Evolutionary conservation across 2,329 filamentous ascomycete species (phyloP).

Genomic region (Diaporthe sp.): DNA sequence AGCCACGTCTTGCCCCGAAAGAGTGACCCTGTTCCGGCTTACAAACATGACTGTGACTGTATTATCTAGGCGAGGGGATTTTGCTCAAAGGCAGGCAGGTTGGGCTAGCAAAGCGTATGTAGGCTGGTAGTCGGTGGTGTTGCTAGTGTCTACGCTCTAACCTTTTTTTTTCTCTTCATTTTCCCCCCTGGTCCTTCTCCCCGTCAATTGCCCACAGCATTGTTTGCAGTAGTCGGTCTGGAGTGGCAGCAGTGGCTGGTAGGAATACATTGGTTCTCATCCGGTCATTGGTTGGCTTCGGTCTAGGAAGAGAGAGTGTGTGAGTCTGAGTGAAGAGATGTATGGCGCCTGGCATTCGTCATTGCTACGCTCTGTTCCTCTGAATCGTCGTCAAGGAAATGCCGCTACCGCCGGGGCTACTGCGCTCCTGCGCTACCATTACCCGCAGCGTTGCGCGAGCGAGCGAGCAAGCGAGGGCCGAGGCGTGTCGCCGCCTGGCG

Average conservation of each 20-base stretch:
- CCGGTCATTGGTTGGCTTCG: not conserved
- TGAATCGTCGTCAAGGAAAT: not conserved
- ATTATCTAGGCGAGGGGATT: not conserved
- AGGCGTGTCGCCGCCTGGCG: slow-evolving; percentile 23
- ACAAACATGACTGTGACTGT: not conserved
- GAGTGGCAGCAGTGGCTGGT: not conserved
- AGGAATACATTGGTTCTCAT: not conserved
- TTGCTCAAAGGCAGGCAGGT: not conserved
- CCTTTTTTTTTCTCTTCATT: not conserved
- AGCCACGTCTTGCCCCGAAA: slow-evolving; percentile 22
- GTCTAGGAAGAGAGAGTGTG: no score
- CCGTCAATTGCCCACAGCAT: not conserved
- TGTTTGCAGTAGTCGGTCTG: not conserved
- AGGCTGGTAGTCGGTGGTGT: not conserved
- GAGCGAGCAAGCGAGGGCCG: slow-evolving; percentile 2
- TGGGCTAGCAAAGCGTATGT: not conserved
- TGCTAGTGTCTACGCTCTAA: not conserved
- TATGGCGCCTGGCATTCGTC: slow-evolving; percentile 1
- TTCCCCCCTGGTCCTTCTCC: not conserved
- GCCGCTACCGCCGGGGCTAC: slow-evolving; percentile 3
- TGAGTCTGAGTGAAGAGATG: not conserved
- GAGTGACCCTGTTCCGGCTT: slow-evolving; percentile 16
- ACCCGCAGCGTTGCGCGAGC: slow-evolving; percentile 13
- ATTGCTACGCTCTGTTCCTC: not conserved
- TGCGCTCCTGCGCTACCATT: not conserved